Evolutionary conservation across 1,284 basidiomycete species (phyloP), one percentile per base, ranked within the genome.

Genomic region (Apiotrichum gamsii): DNA sequence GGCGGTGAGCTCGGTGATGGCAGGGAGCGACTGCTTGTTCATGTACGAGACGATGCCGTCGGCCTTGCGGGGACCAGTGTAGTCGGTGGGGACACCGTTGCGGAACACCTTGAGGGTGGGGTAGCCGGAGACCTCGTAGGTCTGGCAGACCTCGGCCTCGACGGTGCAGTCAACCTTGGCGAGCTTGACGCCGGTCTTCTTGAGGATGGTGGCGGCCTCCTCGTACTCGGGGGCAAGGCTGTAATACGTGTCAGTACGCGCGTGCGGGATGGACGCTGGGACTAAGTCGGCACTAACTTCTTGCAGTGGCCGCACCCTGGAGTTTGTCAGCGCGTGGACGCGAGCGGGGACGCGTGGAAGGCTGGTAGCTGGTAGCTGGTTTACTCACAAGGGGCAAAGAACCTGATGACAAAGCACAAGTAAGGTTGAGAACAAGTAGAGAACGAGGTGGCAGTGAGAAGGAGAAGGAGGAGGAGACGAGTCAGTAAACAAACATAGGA

Each of bases 1-100:
- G 19, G 77, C 73, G 3, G 84, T 87, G 29, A 99, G 81, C 30
- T 81, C 77, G 5, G 88, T 84, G 39, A 98, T 84, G 33, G 95
- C 90, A n/a, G 95, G 95, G 16, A 98, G 82, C 9, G 88, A 83
- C 80, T 97, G 95, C 91, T 98, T 97, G 77, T 82, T 73, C 95
- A 99, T 97, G 79, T 97, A 97, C 69, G 83, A 84, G 70, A 97
- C 78, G 65, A 99, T 98, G 25, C 95, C 94, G 59, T 98, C 95
- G 15, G 90, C 84, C 74, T 96, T 90, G 50, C 95, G 81, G 36
- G 90, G 85, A 39, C 95, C 95, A 53, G 69, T 74, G 75, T 98
- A 98, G 45, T 90, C 85, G 19, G 77, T 69, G 35, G 83, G 70
- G 34, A 80, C 80, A 51, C 94, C 95, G 56, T 87, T 80, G 61